Evolutionary conservation across 768 basidiomycete species (phyloP), one percentile per base, ranked within the genome.

Genomic region (Lentinula edodes): DNA sequence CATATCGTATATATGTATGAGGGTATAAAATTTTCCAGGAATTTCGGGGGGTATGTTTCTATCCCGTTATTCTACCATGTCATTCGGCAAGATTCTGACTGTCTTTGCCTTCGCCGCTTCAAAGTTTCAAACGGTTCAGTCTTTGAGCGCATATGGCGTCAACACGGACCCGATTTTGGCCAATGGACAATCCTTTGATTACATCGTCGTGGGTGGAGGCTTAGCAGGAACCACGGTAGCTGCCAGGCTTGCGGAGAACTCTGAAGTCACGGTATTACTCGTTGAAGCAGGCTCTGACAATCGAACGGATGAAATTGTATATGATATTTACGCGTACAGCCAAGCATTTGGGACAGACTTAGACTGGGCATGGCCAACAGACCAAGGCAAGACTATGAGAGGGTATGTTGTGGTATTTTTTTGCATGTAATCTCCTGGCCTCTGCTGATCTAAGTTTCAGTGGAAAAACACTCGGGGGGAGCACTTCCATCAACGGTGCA

Each of bases 271-370:
- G 20, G 76, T 85, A 0, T 73, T 83, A 4, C 68, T 83, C 61
- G 73, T 85, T 50, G 84, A 85, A 67, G 83, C 78, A 2, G 83
- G 84, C 0, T 73, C 69, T 6, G 82, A 83, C 63, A 70, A 81
- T 63, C 73, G 80, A 23, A 70, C 71, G 5, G 76, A 82, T 63
- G 70, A 77, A 1, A 68, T 72, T 12, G 75, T 83, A 1, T 80
- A 77, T 60, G 79, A 83, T 60, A 73, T 82, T 18, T 78, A 81
- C 62, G 65, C 71, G 35, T 83, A 79, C 64, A 70, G 74, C 6
- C 66, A 72, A 34, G 78, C 78, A 16, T 77, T 80, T 62, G 73
- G 72, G 5, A 72, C 74, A 16, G 71, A 75, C 5, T 67, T 84
- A 45, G 78, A 80, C 67, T 83, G 80, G 81, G 63, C 61, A 10